Evolutionary conservation across 805 yeast species (phyloP).

Genomic region (Candida vaughaniae): DNA sequence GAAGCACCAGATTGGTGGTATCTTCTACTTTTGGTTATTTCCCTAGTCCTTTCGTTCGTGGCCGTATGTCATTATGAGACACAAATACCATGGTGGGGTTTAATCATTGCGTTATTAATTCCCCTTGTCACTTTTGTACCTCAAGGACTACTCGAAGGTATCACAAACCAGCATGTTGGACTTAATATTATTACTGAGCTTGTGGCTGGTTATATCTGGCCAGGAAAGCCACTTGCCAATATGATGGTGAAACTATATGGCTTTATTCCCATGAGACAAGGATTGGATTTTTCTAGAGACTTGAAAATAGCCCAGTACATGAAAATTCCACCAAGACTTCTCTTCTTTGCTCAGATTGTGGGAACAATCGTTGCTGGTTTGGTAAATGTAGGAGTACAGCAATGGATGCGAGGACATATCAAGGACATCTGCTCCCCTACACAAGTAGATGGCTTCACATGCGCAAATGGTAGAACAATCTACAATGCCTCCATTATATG

Average conservation of each 20-base stretch:
- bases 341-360: conserved; percentile 19
- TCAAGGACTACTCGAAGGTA: conserved; percentile 21
- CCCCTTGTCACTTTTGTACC: conserved; percentile 38
- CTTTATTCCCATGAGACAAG: conserved; percentile 44
- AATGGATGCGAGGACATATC: conserved; percentile 26
- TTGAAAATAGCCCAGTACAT: conserved; percentile 42
- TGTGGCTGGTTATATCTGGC: conserved; percentile 40
- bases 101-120: conserved; percentile 35
- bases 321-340: conserved; percentile 36
- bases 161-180: conserved; percentile 18
- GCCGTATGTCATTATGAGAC: conserved; percentile 30
- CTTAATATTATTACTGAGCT: conserved; percentile 41
- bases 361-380: conserved; percentile 8
- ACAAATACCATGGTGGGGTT: conserved; percentile 41
- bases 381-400: conserved; percentile 30
- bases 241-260: conserved; percentile 46
- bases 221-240: conserved; percentile 46
- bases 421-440: conserved; percentile 27
- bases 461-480: conserved; percentile 39
- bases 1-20: conserved; percentile 46
- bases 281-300: conserved; percentile 45
- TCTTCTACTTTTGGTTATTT: conserved; percentile 25
- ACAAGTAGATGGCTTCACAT: conserved; percentile 28
- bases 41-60: conserved; percentile 22
- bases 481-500: conserved; percentile 41